A percentile compares a stretch with the other conserved stretches of the same genome.
These are phyloP conservation scores for Oidium heveae DNA, from an alignment of 2,329 filamentous ascomycete genomes.

Conservation along the genomic window DNA sequence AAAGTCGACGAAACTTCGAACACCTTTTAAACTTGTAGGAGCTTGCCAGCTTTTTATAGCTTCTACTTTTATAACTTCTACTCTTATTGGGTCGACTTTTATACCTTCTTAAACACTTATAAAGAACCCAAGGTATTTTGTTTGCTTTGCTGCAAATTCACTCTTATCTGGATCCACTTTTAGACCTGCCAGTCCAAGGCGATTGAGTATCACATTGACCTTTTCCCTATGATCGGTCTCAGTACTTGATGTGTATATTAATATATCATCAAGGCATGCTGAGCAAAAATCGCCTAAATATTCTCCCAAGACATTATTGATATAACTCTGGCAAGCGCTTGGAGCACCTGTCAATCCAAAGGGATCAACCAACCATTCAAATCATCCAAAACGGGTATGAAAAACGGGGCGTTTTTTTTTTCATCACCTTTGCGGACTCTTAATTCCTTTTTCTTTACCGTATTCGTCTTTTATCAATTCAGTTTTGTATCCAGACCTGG, in stretches of 20 bases:
- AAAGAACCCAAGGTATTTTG: too few relatives aligned
- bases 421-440: not conserved
- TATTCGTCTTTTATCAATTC: not conserved
- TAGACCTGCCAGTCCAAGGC: too few relatives aligned
- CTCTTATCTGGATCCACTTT: too few relatives aligned
- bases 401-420: not conserved
- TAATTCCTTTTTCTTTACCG: not conserved
- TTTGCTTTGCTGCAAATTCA: too few relatives aligned
- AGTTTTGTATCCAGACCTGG: not conserved
- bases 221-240: too few relatives aligned
- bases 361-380: not conserved
- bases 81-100: not conserved
- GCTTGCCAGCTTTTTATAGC: not conserved
- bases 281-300: conserved; percentile 1
- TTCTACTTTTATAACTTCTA: too few relatives aligned
- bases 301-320: not conserved
- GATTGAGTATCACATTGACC: too few relatives aligned
- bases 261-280: not conserved
- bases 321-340: not conserved
- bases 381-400: not conserved
- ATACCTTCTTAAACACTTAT: too few relatives aligned
- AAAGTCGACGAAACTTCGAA: not conserved
- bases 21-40: not conserved
- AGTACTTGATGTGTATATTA: not conserved
- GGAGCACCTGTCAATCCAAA: not conserved